These are phyloP conservation scores for Leccinum pallidistipes DNA, from an alignment of 1,284 basidiomycete species.

Conservation along the genomic window DNA sequence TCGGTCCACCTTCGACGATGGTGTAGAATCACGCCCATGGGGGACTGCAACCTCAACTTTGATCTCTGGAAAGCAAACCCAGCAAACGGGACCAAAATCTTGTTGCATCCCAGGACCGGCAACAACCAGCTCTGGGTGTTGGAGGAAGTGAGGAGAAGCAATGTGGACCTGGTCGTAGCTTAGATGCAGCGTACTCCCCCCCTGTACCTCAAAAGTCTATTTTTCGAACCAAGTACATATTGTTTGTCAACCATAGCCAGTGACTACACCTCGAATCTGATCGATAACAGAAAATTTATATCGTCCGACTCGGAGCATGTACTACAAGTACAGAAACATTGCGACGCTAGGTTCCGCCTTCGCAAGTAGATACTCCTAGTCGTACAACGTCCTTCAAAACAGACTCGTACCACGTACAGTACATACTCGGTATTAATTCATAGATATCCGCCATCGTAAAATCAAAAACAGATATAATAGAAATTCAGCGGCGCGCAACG, in stretches of 20 bases:
- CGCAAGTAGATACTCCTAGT: neutral
- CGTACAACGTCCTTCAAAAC: neutral
- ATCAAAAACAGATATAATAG: neutral
- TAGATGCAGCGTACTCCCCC: neutral
- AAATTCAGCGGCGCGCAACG: conserved; percentile 31
- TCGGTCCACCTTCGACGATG: neutral
- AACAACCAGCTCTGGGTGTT: neutral
- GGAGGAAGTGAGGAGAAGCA: neutral
- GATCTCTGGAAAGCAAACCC: neutral
- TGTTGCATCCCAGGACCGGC: neutral
- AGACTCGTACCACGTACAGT: neutral
- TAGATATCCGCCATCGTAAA: neutral
- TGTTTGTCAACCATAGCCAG: neutral
- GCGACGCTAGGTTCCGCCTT: too few relatives aligned
- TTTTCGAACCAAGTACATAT: neutral
- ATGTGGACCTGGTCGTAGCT: neutral
- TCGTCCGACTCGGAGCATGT: too few relatives aligned
- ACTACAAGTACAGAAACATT: too few relatives aligned
- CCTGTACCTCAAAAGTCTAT: neutral
- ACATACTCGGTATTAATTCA: neutral
- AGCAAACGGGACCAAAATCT: neutral
- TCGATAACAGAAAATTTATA: neutral
- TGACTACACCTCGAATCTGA: too few relatives aligned
- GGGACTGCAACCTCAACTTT: neutral
- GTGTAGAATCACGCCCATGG: neutral